Evolutionary conservation across 306 rosid species (phyloP).

Genomic region (Lathyrus aphaca): DNA sequence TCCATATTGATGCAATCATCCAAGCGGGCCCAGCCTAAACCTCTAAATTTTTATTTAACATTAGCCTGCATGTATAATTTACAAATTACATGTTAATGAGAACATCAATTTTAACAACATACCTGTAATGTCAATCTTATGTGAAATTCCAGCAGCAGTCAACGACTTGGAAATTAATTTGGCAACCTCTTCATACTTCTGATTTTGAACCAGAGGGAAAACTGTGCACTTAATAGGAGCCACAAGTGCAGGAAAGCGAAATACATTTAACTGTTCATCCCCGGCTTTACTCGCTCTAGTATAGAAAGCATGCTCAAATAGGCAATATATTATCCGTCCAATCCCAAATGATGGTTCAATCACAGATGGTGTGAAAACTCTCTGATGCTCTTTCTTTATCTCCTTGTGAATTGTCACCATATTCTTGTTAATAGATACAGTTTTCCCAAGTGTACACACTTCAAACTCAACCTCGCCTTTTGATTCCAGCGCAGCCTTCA

Average conservation of each 20-base stretch:
- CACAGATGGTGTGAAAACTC: constrained; percentile 97
- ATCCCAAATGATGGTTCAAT: constrained; percentile 95
- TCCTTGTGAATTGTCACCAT: constrained; percentile 84
- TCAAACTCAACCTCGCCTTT: constrained; percentile 76
- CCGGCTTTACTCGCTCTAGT: constrained; percentile 80
- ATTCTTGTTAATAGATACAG: constrained; percentile 48
- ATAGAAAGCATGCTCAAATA: constrained; percentile 87
- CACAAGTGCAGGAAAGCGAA: constrained; percentile 80
- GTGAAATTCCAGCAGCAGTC: constrained; percentile 78
- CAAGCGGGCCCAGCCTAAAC: neutral
- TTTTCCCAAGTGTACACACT: constrained; percentile 55
- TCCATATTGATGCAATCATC: constrained; percentile 14
- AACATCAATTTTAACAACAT: constrained; percentile 21
- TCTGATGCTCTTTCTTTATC: constrained; percentile 82
- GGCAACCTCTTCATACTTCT: constrained; percentile 77
- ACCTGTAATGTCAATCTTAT: constrained; percentile 81
- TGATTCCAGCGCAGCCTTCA: constrained; percentile 72
- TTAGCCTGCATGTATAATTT: neutral
- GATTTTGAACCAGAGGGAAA: constrained; percentile 92
- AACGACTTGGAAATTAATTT: constrained; percentile 80
- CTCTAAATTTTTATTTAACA: neutral
- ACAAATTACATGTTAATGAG: constrained; percentile 12
- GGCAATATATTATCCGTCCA: constrained; percentile 89
- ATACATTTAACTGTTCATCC: constrained; percentile 76
- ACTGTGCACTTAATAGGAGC: constrained; percentile 97